phyloP scores from a whole-genome alignment of 345 rosid genomes.

The Pistacia atlantica region DNA sequence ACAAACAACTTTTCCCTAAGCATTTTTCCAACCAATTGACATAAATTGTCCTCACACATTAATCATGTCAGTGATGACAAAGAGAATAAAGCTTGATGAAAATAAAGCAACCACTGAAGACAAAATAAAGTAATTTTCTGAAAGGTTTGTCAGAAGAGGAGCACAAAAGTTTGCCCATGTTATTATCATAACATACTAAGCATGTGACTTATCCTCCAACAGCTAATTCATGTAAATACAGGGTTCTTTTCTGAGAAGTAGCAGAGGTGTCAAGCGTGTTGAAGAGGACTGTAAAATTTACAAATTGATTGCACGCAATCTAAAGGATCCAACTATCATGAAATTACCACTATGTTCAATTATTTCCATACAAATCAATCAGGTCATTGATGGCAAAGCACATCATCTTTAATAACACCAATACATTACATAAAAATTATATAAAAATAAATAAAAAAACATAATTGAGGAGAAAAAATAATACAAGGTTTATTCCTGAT shows the following conservation, averaged over 20 bases:
- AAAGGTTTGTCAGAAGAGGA: background rate
- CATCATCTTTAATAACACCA: background rate
- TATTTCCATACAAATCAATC: background rate
- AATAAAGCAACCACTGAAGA: background rate
- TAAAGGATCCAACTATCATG: background rate
- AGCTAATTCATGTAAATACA: background rate
- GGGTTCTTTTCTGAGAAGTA: background rate
- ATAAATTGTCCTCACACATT: background rate
- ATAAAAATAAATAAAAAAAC: background rate
- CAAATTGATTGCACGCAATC: constrained; percentile 1
- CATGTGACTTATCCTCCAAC: background rate
- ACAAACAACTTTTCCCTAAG: background rate
- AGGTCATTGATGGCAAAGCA: background rate
- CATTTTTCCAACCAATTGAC: constrained; percentile 6
- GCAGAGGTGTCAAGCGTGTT: background rate
- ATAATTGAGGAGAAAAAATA: background rate
- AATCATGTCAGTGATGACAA: constrained; percentile 7
- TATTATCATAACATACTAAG: background rate
- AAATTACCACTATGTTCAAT: background rate
- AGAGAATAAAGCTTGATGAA: background rate
- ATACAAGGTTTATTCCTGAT: background rate
- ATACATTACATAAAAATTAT: background rate
- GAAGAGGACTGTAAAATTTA: background rate
- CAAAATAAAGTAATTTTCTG: background rate
- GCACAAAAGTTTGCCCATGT: background rate